Evolutionary conservation across 1,284 basidiomycete species (phyloP).

Genomic region (Taiwanofungus camphoratus): DNA sequence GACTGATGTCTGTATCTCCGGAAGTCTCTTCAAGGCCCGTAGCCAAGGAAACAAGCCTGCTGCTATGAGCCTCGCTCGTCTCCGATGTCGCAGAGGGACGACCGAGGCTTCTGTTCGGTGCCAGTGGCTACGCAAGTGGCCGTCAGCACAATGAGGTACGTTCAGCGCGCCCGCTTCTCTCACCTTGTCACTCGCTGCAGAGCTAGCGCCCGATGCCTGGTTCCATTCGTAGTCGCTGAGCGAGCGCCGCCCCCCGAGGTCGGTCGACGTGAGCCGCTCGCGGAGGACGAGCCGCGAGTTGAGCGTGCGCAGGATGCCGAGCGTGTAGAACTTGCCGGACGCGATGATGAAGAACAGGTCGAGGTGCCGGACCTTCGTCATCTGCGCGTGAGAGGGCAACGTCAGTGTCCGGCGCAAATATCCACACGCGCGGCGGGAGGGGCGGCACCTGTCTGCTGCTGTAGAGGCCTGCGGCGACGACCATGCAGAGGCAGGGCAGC

Average conservation of each 20-base stretch:
- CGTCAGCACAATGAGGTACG: not conserved
- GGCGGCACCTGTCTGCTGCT: conserved; percentile 32
- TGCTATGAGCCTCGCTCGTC: too few species aligned
- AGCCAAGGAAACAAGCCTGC: too few species aligned
- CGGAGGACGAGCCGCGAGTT: conserved; percentile 39
- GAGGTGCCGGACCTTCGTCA: conserved; percentile 31
- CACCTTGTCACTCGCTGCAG: not conserved
- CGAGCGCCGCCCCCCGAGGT: conserved; percentile 33
- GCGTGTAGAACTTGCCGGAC: conserved; percentile 45
- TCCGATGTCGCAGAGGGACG: not conserved
- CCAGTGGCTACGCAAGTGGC: not conserved
- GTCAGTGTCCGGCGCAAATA: too few species aligned
- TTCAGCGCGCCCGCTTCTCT: too few species aligned
- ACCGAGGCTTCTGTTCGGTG: not conserved
- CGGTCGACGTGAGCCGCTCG: conserved; percentile 32
- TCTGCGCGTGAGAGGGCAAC: conserved; percentile 4
- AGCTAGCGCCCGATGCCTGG: conserved; percentile 1
- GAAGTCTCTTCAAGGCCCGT: too few species aligned
- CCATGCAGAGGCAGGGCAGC: conserved; percentile 39
- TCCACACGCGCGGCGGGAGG: not conserved
- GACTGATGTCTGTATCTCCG: too few species aligned
- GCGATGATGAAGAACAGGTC: conserved; percentile 43
- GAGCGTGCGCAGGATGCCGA: conserved; percentile 41
- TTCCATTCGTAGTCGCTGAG: conserved; percentile 29
- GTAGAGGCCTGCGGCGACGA: conserved; percentile 37